Percentiles rank a stretch among this genome's conserved stretches.
Evolutionary conservation across 208 protist genomes (phyloP).

Genomic region (Leptomonas seymouri): DNA sequence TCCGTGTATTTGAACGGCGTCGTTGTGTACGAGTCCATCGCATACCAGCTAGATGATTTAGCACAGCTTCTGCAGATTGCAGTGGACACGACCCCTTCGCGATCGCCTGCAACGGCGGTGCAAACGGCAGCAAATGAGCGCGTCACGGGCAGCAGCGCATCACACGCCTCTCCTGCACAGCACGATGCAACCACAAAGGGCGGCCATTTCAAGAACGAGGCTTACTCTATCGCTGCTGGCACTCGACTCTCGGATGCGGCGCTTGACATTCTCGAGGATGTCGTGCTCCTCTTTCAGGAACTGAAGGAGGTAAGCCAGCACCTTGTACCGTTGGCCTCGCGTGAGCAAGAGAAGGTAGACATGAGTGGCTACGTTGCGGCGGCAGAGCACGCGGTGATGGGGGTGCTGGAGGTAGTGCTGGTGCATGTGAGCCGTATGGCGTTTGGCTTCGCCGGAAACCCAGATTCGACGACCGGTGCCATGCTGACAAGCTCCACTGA

Average conservation of each 20-base stretch:
- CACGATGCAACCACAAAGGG: background rate
- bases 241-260: constrained; percentile 12
- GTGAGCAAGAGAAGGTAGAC: constrained; percentile 28
- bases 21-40: constrained; percentile 68
- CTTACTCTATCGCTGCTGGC: constrained; percentile 4
- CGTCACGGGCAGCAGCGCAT: background rate
- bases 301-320: constrained; percentile 27
- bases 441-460: background rate
- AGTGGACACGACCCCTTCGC: constrained; percentile 7
- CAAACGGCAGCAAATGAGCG: background rate
- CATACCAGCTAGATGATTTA: constrained; percentile 43
- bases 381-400: constrained; percentile 34
- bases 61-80: constrained; percentile 28
- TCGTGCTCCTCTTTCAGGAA: constrained; percentile 35
- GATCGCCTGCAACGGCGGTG: background rate
- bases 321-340: constrained; percentile 22
- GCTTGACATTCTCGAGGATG: constrained; percentile 32
- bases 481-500: background rate
- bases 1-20: constrained; percentile 50
- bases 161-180: background rate
- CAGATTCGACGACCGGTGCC: background rate
- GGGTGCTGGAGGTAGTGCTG: constrained; percentile 28
- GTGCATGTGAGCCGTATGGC: constrained; percentile 24
- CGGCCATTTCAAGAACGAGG: constrained; percentile 3
- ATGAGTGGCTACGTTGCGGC: constrained; percentile 19